These are phyloP conservation scores for Hericium erinaceus DNA, from an alignment of 768 basidiomycete genomes.

Conservation along the genomic window DNA sequence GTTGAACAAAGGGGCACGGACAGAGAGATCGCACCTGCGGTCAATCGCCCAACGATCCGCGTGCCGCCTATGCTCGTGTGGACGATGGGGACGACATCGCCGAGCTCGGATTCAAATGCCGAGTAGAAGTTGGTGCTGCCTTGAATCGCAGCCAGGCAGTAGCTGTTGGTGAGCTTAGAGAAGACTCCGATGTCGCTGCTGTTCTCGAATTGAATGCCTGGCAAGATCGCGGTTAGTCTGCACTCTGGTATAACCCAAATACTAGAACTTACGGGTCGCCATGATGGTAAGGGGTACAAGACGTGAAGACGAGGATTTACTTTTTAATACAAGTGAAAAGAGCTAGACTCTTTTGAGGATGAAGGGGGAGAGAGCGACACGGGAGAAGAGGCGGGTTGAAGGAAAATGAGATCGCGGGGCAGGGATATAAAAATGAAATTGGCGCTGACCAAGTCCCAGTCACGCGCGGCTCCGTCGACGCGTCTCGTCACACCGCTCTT, in stretches of 20 bases:
- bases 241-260: background rate
- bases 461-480: background rate
- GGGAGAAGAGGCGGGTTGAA: background rate
- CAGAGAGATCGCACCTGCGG: slow-evolving; percentile 74
- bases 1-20: too few species aligned
- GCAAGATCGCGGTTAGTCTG: background rate
- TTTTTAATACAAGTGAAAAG: background rate
- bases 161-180: slow-evolving; percentile 94
- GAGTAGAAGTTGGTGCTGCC: slow-evolving; percentile 98
- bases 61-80: slow-evolving; percentile 94
- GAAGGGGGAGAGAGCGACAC: too few species aligned
- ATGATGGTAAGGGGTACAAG: slow-evolving; percentile 26
- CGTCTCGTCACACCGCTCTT: background rate
- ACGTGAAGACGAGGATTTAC: background rate
- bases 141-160: slow-evolving; percentile 90
- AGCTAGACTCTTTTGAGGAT: background rate
- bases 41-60: slow-evolving; percentile 86
- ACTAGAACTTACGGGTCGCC: slow-evolving; percentile 52
- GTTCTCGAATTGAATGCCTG: slow-evolving; percentile 91
- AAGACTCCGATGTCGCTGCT: slow-evolving; percentile 95
- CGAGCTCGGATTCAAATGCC: slow-evolving; percentile 89
- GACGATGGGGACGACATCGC: slow-evolving; percentile 90
- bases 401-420: background rate
- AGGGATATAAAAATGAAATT: background rate
- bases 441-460: background rate